Conservation (phyloP, 306 rosid species). For the Prunus armeniaca region DNA sequence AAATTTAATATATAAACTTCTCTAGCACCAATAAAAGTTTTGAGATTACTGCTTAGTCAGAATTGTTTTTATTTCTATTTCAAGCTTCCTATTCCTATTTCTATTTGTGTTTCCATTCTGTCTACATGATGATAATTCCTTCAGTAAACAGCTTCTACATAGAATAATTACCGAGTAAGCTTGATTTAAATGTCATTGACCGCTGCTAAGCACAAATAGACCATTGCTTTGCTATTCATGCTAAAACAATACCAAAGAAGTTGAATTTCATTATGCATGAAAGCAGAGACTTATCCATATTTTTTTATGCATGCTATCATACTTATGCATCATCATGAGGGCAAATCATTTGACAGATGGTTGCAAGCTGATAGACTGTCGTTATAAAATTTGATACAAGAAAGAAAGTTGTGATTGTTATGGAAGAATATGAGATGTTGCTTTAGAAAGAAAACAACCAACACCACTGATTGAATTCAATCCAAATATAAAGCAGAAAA, state of each 20-base stretch:
- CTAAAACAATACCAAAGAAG: not conserved
- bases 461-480: not conserved
- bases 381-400: not conserved
- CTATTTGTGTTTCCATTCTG: not conserved
- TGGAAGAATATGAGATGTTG: not conserved
- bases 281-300: not conserved
- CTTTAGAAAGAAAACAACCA: not conserved
- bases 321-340: not conserved
- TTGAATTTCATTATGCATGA: not conserved
- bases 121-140: no score
- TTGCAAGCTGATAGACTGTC: not conserved
- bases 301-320: not conserved
- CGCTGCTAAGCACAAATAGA: not conserved
- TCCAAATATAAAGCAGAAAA: not conserved
- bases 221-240: not conserved
- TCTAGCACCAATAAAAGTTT: not conserved
- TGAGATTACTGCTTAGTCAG: not conserved
- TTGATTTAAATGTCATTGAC: not conserved
- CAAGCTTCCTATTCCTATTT: not conserved
- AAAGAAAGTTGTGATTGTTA: not conserved
- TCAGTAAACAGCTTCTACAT: no score
- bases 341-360: not conserved
- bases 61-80: not conserved
- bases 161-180: not conserved
- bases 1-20: not conserved